Evolutionary conservation across 2,329 filamentous ascomycete species (phyloP).

Genomic region (Penicillium polonicum): DNA sequence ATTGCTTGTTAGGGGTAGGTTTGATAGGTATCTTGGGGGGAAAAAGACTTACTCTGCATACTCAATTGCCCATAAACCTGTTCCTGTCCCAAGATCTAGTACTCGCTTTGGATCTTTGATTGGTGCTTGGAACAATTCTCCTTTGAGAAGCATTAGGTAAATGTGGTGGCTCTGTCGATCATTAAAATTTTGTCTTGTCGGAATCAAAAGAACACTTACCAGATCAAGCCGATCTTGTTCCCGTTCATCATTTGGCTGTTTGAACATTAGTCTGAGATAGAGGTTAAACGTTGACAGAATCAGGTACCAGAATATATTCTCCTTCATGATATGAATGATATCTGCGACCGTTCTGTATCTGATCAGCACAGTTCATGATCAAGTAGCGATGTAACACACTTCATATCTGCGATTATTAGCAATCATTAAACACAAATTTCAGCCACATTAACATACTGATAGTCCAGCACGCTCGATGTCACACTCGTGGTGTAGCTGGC

Average conservation of each 20-base stretch:
- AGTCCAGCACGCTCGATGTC: slow-evolving; percentile 33
- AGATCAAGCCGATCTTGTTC: slow-evolving; percentile 37
- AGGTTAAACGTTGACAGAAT: background rate
- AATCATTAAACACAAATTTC: background rate
- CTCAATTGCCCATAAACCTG: slow-evolving; percentile 41
- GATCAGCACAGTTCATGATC: background rate
- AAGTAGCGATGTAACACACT: slow-evolving; percentile 18
- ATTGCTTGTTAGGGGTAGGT: background rate
- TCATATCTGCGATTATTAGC: slow-evolving; percentile 31
- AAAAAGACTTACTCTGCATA: slow-evolving; percentile 34
- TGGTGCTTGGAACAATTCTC: slow-evolving; percentile 29
- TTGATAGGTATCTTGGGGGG: background rate
- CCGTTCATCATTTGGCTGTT: slow-evolving; percentile 33
- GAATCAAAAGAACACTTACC: slow-evolving; percentile 16
- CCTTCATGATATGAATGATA: slow-evolving; percentile 31
- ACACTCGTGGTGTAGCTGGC: slow-evolving; percentile 33
- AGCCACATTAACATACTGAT: slow-evolving; percentile 23
- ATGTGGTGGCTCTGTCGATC: slow-evolving; percentile 33
- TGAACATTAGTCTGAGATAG: background rate
- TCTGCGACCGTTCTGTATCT: slow-evolving; percentile 28
- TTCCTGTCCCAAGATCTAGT: slow-evolving; percentile 39
- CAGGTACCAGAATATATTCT: slow-evolving; percentile 25
- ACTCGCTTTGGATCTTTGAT: slow-evolving; percentile 30
- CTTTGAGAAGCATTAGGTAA: slow-evolving; percentile 35
- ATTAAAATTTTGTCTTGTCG: background rate